Evolutionary conservation across 2,329 filamentous ascomycete genomes (phyloP).

Genomic region (Colletotrichum tropicale): DNA sequence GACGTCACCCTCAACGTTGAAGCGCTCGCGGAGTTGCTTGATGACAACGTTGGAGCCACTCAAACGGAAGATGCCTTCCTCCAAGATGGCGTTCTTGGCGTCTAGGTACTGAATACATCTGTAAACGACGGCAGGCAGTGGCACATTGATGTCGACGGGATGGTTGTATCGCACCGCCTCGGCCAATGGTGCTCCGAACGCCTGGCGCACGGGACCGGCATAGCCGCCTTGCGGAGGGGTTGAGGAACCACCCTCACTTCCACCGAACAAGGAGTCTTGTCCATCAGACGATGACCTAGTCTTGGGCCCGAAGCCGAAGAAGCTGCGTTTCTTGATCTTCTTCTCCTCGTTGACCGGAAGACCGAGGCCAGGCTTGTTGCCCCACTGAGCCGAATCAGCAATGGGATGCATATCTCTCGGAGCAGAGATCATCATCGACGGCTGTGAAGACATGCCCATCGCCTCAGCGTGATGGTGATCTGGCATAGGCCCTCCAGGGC

Average conservation of each 20-base stretch:
- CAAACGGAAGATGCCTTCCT: conserved; percentile 95
- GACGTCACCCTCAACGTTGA: conserved; percentile 91
- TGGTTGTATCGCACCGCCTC: conserved; percentile 86
- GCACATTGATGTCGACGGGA: conserved; percentile 73
- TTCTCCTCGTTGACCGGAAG: conserved; percentile 71
- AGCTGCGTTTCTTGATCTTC: conserved; percentile 77
- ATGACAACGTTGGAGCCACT: conserved; percentile 97
- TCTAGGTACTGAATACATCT: conserved; percentile 93
- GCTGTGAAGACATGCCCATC: conserved; percentile 40
- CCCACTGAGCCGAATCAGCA: conserved; percentile 82
- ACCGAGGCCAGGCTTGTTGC: conserved; percentile 69
- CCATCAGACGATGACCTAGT: conserved; percentile 62
- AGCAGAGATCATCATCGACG: conserved; percentile 72
- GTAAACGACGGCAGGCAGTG: conserved; percentile 91
- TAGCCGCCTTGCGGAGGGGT: conserved; percentile 46
- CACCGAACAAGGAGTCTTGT: conserved; percentile 59
- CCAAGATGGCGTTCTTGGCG: conserved; percentile 77
- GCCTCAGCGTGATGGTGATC: conserved; percentile 32
- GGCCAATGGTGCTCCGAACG: conserved; percentile 83
- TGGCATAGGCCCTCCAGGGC: conserved; percentile 31
- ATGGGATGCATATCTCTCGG: conserved; percentile 87
- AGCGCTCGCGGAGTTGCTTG: conserved; percentile 87
- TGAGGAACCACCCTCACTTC: conserved; percentile 49
- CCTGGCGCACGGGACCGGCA: conserved; percentile 65
- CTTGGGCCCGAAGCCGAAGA: conserved; percentile 73